These are phyloP conservation scores for Yarrowia sp. DNA, from an alignment of 805 yeast species.

Conservation along the genomic window DNA sequence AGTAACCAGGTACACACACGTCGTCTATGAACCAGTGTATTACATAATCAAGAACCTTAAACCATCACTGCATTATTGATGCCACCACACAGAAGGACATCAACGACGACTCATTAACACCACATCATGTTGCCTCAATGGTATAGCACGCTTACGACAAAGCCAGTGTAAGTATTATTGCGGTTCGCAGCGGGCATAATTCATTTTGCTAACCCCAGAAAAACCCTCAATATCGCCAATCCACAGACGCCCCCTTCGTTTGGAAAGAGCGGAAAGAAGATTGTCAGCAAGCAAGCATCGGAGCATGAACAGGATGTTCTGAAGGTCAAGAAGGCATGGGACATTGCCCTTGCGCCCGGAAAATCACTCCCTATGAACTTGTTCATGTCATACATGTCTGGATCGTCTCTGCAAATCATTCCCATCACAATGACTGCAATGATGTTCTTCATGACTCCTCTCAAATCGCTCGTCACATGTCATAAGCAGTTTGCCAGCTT, in stretches of 20 bases:
- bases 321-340: conserved; percentile 76
- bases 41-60: background rate
- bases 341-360: conserved; percentile 79
- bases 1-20: too few species aligned
- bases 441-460: conserved; percentile 74
- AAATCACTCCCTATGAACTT: conserved; percentile 89
- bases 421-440: conserved; percentile 89
- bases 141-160: conserved; percentile 27
- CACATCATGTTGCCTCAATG: conserved; percentile 26
- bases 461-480: conserved; percentile 70
- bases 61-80: background rate
- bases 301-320: conserved; percentile 44
- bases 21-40: too few species aligned
- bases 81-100: conserved; percentile 14
- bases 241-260: conserved; percentile 24
- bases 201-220: conserved; percentile 9
- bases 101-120: conserved; percentile 11
- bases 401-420: conserved; percentile 85
- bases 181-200: background rate
- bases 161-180: conserved; percentile 12
- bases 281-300: conserved; percentile 32
- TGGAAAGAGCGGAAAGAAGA: conserved; percentile 37
- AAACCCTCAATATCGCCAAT: conserved; percentile 19
- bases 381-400: conserved; percentile 91
- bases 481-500: conserved; percentile 59